Conservation (phyloP, 352 stramenopile genomes). For the Pythium vanterpoolii region DNA sequence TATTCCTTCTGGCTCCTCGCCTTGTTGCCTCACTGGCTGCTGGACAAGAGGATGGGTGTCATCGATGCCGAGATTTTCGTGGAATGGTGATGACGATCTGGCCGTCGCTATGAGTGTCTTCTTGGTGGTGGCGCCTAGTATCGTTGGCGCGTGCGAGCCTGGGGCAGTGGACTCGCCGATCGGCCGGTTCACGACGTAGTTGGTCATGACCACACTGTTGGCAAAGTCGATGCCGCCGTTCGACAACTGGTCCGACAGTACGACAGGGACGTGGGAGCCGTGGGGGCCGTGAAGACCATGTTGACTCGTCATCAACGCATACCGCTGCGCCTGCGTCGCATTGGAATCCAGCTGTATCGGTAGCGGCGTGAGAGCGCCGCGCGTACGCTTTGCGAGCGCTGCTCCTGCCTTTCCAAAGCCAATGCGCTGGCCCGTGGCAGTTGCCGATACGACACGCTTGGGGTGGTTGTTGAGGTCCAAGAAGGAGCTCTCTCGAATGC, state of each 20-base stretch:
- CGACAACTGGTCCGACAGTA: neutral
- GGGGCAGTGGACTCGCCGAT: too few species aligned
- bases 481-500: constrained; percentile 1
- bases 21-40: too few species aligned
- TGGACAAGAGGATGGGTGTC: too few species aligned
- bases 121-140: neutral
- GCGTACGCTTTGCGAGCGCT: neutral
- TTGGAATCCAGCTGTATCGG: neutral
- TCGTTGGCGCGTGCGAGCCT: neutral
- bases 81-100: neutral
- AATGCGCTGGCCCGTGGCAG: neutral
- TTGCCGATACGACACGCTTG: neutral
- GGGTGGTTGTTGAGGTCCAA: neutral
- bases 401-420: neutral
- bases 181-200: constrained; percentile 15
- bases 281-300: neutral
- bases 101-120: neutral
- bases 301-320: neutral
- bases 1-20: too few species aligned
- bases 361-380: neutral
- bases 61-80: too few species aligned
- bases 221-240: constrained; percentile 15
- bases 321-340: neutral
- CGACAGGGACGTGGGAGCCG: neutral
- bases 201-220: constrained; percentile 21